Conservation (phyloP, 805 yeast species). For the Candida coleopterorum region DNA sequence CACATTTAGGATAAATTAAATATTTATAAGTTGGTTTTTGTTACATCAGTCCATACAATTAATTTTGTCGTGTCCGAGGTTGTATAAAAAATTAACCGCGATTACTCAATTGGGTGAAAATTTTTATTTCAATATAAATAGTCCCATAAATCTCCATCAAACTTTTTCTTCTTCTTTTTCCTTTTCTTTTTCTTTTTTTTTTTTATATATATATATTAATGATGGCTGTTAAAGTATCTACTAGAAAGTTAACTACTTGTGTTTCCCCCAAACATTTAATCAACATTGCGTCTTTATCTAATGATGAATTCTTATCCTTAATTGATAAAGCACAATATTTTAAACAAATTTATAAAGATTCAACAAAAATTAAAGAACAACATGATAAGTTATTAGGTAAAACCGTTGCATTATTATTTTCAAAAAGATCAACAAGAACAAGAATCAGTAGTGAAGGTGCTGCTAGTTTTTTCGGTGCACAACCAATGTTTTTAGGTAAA, state of each 20-base stretch:
- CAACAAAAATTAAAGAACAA: slow-evolving; percentile 24
- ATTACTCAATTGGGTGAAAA: slow-evolving; percentile 6
- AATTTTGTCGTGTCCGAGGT: too few relatives aligned
- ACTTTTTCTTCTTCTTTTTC: slow-evolving; percentile 5
- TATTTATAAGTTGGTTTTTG: too few relatives aligned
- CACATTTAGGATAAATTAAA: too few relatives aligned
- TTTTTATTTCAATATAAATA: slow-evolving; percentile 1
- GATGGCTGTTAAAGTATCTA: slow-evolving; percentile 9
- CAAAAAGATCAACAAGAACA: slow-evolving; percentile 93
- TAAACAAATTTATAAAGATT: slow-evolving; percentile 60
- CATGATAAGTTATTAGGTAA: slow-evolving; percentile 67
- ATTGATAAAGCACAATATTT: slow-evolving; percentile 69
- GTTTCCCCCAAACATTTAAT: slow-evolving; percentile 62
- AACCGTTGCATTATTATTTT: slow-evolving; percentile 76
- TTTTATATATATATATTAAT: too few relatives aligned
- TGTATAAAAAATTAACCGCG: slow-evolving; percentile 7
- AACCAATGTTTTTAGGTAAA: slow-evolving; percentile 93
- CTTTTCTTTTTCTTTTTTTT: too few relatives aligned
- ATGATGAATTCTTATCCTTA: slow-evolving; percentile 64
- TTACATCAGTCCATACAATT: too few relatives aligned
- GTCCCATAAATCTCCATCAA: background rate
- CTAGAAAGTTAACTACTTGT: slow-evolving; percentile 6
- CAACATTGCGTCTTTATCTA: slow-evolving; percentile 73
- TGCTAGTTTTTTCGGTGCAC: slow-evolving; percentile 86
- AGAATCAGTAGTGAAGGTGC: slow-evolving; percentile 95